These are phyloP conservation scores for Hypoxylon sp. DNA, from an alignment of 2,329 filamentous ascomycete species.

Conservation along the genomic window DNA sequence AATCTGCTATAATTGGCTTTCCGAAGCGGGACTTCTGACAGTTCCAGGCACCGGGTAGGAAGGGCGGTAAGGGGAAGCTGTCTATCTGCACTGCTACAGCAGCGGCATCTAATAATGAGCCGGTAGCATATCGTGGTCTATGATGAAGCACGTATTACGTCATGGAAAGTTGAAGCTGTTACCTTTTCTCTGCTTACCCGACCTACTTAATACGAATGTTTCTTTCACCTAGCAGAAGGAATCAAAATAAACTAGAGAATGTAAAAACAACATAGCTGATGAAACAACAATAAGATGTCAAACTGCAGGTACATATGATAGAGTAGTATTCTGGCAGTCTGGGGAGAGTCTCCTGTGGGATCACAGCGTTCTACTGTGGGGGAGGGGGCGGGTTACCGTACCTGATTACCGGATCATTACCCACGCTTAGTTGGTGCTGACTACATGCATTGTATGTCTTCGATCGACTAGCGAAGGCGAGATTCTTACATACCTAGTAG, in stretches of 20 bases:
- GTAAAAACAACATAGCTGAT: not conserved
- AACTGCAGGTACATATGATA: slow-evolving; percentile 20
- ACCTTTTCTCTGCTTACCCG: not conserved
- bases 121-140: slow-evolving; percentile 1
- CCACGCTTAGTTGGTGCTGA: slow-evolving; percentile 35
- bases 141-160: not conserved
- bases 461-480: not conserved
- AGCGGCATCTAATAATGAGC: slow-evolving; percentile 9
- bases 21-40: slow-evolving; percentile 8
- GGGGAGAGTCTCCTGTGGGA: not conserved
- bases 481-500: not conserved
- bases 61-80: slow-evolving; percentile 22
- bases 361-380: slow-evolving; percentile 17
- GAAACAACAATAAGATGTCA: slow-evolving; percentile 3
- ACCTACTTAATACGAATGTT: too few species aligned
- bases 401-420: slow-evolving; percentile 33
- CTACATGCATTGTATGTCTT: not conserved
- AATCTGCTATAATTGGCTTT: slow-evolving; percentile 13
- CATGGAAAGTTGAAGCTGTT: not conserved
- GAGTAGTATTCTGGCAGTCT: slow-evolving; percentile 13
- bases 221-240: not conserved
- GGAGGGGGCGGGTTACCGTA: not conserved
- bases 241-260: not conserved
- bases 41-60: slow-evolving; percentile 31
- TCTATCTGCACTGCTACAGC: slow-evolving; percentile 36